phyloP scores from a whole-genome alignment of 345 rosid genomes.

The Pseudoturritis turrita region DNA sequence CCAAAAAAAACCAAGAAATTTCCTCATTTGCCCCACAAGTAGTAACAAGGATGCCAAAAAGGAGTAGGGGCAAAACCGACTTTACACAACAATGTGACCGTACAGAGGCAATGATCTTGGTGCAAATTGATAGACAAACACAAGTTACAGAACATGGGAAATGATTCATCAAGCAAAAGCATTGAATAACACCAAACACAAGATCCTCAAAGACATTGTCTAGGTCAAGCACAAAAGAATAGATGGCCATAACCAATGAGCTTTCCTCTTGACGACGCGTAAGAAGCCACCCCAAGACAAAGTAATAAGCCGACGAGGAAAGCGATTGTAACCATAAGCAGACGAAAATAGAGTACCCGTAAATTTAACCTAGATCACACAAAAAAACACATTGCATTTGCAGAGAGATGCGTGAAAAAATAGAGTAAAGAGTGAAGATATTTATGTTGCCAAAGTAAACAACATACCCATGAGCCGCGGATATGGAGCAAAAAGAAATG shows the following conservation, averaged over 20 bases:
- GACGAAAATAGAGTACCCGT: conserved; percentile 4
- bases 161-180: conserved; percentile 9
- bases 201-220: background rate
- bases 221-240: conserved; percentile 7
- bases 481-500: background rate
- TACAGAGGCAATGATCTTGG: background rate
- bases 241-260: conserved; percentile 14
- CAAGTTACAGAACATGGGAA: conserved; percentile 10
- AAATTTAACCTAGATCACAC: background rate
- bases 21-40: background rate
- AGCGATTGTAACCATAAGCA: conserved; percentile 12
- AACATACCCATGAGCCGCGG: background rate
- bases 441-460: background rate
- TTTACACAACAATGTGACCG: conserved; percentile 6
- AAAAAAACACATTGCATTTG: background rate
- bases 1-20: background rate
- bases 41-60: background rate
- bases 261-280: conserved; percentile 3
- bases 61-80: background rate
- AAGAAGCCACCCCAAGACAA: conserved; percentile 3
- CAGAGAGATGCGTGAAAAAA: background rate
- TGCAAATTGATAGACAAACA: conserved; percentile 20
- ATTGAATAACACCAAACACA: conserved; percentile 28
- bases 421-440: background rate
- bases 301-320: conserved; percentile 15